Conservation (phyloP, 2,329 filamentous ascomycete species). For the Blumeria graminis region DNA sequence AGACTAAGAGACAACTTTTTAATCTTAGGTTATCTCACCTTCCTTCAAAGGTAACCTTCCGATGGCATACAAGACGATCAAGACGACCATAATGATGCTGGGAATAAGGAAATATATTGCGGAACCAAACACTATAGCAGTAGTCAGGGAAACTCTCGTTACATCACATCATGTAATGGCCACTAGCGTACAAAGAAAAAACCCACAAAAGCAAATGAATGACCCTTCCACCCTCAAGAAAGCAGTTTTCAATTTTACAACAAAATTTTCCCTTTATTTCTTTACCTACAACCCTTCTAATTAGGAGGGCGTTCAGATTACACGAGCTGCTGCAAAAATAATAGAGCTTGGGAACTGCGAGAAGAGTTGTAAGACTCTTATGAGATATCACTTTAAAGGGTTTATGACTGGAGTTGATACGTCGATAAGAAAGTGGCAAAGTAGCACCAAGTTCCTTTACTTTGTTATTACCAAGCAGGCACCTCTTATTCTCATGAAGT, state of each 20-base stretch:
- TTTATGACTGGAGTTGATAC: too few relatives aligned
- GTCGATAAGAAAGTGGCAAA: too few relatives aligned
- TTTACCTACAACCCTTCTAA: not conserved
- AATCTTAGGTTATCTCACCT: not conserved
- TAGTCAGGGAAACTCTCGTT: not conserved
- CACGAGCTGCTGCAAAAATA: not conserved
- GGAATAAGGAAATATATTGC: not conserved
- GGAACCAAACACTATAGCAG: not conserved
- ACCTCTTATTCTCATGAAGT: too few relatives aligned
- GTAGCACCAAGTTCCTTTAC: too few relatives aligned
- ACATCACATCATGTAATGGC: not conserved
- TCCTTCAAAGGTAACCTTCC: conserved; percentile 2
- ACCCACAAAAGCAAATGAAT: not conserved
- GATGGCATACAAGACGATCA: conserved; percentile 17
- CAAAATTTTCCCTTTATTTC: not conserved
- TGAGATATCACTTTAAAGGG: too few relatives aligned
- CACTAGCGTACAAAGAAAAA: not conserved
- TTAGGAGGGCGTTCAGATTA: not conserved
- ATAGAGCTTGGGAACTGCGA: too few relatives aligned
- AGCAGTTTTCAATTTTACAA: not conserved
- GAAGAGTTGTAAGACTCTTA: too few relatives aligned
- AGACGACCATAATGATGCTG: conserved; percentile 8
- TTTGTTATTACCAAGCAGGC: too few relatives aligned
- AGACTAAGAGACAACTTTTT: conserved; percentile 2
- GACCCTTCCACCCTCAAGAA: not conserved